These are phyloP conservation scores for Rutstroemia sydowiana DNA, from an alignment of 2,329 filamentous ascomycete genomes.

Conservation along the genomic window DNA sequence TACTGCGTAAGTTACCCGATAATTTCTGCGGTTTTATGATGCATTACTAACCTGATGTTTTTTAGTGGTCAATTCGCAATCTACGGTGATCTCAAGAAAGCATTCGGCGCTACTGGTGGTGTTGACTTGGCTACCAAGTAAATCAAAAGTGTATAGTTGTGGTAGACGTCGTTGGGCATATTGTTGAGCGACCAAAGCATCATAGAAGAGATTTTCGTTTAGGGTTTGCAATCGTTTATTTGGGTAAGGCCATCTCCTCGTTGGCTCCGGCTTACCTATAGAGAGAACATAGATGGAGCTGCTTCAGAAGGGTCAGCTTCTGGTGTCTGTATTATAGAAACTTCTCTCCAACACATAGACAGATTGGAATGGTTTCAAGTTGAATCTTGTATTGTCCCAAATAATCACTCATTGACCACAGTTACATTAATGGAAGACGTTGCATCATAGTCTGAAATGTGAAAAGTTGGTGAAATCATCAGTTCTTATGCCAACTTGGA, in stretches of 20 bases:
- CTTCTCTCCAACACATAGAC: conserved; percentile 17
- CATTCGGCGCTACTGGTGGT: conserved; percentile 64
- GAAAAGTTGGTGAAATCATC: no score
- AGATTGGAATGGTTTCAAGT: conserved; percentile 7
- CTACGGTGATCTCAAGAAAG: conserved; percentile 69
- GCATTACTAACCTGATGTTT: not conserved
- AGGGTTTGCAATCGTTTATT: conserved; percentile 19
- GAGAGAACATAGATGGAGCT: not conserved
- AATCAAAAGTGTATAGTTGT: conserved; percentile 2
- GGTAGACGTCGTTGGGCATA: conserved; percentile 24
- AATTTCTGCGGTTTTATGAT: not conserved
- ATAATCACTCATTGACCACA: no score
- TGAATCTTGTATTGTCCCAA: no score
- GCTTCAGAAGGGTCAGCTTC: not conserved
- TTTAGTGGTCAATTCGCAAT: conserved; percentile 76
- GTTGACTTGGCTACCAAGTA: conserved; percentile 53
- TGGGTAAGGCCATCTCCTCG: not conserved
- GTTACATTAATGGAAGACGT: no score
- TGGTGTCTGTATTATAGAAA: conserved; percentile 22
- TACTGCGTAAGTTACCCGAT: conserved; percentile 1
- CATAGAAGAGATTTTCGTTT: conserved; percentile 7
- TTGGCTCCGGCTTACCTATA: not conserved
- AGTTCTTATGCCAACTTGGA: no score
- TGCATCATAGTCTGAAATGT: no score
- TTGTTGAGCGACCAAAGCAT: not conserved